Percentiles rank a stretch among this genome's conserved stretches.
Conservation (phyloP, 2,329 filamentous ascomycete species). For the Byssoonygena ceratinophila region DNA sequence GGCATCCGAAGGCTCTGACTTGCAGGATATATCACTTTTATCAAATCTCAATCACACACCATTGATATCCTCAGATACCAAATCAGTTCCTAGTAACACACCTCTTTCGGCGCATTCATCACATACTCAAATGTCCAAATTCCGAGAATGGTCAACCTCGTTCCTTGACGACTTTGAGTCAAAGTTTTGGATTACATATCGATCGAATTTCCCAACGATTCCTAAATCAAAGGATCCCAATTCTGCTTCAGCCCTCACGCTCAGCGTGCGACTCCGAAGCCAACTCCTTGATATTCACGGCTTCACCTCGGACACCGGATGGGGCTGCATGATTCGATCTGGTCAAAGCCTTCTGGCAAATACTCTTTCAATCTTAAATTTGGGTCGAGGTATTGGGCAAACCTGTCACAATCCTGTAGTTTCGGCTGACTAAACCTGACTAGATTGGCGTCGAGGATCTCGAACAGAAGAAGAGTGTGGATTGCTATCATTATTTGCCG, state of each 20-base stretch:
- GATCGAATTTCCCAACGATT: conserved; percentile 75
- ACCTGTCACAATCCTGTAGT: neutral
- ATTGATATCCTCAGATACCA: neutral
- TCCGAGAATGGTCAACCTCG: conserved; percentile 61
- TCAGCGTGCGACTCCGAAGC: conserved; percentile 72
- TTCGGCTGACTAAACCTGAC: neutral
- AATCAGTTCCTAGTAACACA: neutral
- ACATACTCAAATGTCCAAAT: neutral
- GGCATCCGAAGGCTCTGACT: conserved; percentile 1
- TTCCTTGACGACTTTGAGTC: conserved; percentile 93
- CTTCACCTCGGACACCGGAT: conserved; percentile 88
- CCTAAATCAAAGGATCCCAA: conserved; percentile 65
- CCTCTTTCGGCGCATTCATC: neutral
- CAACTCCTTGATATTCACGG: conserved; percentile 67
- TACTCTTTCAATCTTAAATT: conserved; percentile 56
- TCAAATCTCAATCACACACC: neutral
- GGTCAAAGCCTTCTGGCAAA: conserved; percentile 91
- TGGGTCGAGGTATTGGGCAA: conserved; percentile 61
- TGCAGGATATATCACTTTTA: neutral
- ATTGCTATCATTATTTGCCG: conserved; percentile 73
- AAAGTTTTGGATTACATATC: conserved; percentile 90
- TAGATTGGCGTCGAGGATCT: conserved; percentile 64
- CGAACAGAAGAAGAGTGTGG: conserved; percentile 52
- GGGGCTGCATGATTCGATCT: conserved; percentile 98
- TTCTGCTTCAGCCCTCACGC: conserved; percentile 60